Base-by-base conservation (phyloP, 2,329 filamentous ascomycete species). In the Aspergillus niger region DNA sequence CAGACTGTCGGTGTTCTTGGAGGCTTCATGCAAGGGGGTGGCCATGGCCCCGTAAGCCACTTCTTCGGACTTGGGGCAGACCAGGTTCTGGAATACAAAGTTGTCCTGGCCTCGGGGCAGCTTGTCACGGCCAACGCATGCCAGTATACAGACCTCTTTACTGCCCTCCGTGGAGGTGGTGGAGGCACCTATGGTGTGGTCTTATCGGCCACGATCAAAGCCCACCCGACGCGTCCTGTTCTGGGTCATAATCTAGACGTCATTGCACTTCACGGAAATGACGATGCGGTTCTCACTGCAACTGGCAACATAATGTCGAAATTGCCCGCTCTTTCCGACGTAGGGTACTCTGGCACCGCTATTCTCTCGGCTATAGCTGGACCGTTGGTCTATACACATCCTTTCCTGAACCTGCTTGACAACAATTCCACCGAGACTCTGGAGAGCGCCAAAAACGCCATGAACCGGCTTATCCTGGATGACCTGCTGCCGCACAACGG, bases 61-160 rank as follows among this genome's bases (percentile, higher is more conserved):
- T 69, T 76, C 30, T 80, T 79, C 58, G 80, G 79, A 2, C 70
- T 82, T 11, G 79, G 72, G 1, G 76, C 77, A 0, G 80, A 82
- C 62, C 77, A 82, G 63, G 71, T 79, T 1, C 75, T 82, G 38
- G 77, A 80, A 59, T 72, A 73, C 5, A 67, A 78, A 32, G 76
- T 81, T 3, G 73, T 82, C 41, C 70, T 77, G 0, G 75, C 78
- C 0, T 64, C 74, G 28, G 79, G 79, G 8, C 55, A 61, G 0
- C 58, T 76, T 26, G 69, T 79, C 5, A 75, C 65, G 0, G 76
- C 76, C 5, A 76, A 70, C 38, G 65, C 70, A 4, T 75, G 70
- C 51, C 59, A 76, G 43, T 67, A 79, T 49, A 30, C 70, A 63
- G 74, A 66, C 32, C 65, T 68, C 5, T 67, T 63, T 47, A 62